Evolutionary conservation across 176 grass and related monocot species (phyloP).

Genomic region (Cocos nucifera): DNA sequence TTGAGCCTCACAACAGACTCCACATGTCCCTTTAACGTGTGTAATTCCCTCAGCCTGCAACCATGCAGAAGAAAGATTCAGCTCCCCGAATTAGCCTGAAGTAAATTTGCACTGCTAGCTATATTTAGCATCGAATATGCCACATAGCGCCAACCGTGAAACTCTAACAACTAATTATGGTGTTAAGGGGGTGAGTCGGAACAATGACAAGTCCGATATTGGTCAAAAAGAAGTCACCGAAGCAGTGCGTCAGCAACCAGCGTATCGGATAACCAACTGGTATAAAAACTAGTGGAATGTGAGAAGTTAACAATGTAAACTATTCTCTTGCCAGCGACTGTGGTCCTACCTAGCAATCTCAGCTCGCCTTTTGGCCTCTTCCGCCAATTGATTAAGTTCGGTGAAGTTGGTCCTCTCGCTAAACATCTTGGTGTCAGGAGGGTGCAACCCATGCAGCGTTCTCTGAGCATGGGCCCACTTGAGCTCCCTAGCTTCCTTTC

Average conservation of each 20-base stretch:
- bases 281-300: no score
- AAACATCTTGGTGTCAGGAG: conserved; percentile 35
- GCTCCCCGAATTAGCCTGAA: no score
- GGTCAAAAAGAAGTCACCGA: no score
- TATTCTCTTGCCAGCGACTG: not conserved
- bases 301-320: no score
- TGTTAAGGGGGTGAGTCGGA: no score
- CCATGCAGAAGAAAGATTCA: conserved; percentile 1
- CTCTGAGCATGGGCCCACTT: conserved; percentile 84
- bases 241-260: no score
- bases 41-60: conserved; percentile 55
- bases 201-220: no score
- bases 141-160: no score
- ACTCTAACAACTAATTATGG: no score
- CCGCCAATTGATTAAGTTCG: conserved; percentile 67
- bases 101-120: no score
- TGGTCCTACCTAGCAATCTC: conserved; percentile 61
- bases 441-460: conserved; percentile 63
- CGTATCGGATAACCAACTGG: no score
- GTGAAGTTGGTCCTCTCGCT: conserved; percentile 37
- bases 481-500: conserved; percentile 63
- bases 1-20: conserved; percentile 73
- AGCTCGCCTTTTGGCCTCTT: conserved; percentile 66
- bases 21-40: conserved; percentile 62
- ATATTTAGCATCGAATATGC: no score